phyloP scores from a whole-genome alignment of 768 basidiomycete species.

The Leccinum variicolor region DNA sequence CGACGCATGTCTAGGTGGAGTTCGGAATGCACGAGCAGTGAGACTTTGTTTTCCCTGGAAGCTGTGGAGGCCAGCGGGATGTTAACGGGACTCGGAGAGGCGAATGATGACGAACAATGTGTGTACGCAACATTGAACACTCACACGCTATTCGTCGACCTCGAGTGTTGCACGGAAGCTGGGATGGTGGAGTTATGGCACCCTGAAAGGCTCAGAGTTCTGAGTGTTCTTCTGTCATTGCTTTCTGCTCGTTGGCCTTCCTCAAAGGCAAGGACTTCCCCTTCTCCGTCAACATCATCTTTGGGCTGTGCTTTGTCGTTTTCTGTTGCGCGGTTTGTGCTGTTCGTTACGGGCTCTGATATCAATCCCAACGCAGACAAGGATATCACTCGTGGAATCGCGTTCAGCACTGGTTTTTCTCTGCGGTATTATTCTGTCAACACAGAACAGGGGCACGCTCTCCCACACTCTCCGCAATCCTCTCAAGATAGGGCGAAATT shows the following conservation, averaged over 20 bases:
- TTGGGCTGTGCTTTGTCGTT: slow-evolving; percentile 54
- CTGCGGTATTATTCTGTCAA: slow-evolving; percentile 53
- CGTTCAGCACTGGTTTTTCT: slow-evolving; percentile 51
- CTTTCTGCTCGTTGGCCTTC: slow-evolving; percentile 24
- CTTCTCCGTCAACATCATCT: slow-evolving; percentile 41
- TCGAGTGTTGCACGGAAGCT: slow-evolving; percentile 52
- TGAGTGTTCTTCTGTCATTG: slow-evolving; percentile 48
- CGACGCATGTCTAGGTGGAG: slow-evolving; percentile 29
- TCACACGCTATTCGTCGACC: slow-evolving; percentile 41
- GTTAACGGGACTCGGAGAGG: slow-evolving; percentile 47
- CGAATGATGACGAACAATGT: slow-evolving; percentile 43
- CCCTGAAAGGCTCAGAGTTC: slow-evolving; percentile 48
- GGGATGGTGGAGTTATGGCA: slow-evolving; percentile 70
- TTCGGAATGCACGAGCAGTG: slow-evolving; percentile 39
- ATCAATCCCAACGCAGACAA: slow-evolving; percentile 68
- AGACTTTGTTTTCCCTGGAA: slow-evolving; percentile 59
- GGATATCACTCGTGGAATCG: slow-evolving; percentile 67
- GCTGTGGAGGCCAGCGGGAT: slow-evolving; percentile 45
- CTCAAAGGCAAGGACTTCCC: slow-evolving; percentile 7
- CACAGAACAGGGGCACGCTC: slow-evolving; percentile 13
- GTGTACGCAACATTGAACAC: slow-evolving; percentile 39
- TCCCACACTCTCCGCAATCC: slow-evolving; percentile 27
- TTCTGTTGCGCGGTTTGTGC: slow-evolving; percentile 57
- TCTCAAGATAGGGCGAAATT: slow-evolving; percentile 52
- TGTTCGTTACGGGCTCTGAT: slow-evolving; percentile 76